phyloP scores from a whole-genome alignment of 179 eudicot species.

The Pouteria campechiana region DNA sequence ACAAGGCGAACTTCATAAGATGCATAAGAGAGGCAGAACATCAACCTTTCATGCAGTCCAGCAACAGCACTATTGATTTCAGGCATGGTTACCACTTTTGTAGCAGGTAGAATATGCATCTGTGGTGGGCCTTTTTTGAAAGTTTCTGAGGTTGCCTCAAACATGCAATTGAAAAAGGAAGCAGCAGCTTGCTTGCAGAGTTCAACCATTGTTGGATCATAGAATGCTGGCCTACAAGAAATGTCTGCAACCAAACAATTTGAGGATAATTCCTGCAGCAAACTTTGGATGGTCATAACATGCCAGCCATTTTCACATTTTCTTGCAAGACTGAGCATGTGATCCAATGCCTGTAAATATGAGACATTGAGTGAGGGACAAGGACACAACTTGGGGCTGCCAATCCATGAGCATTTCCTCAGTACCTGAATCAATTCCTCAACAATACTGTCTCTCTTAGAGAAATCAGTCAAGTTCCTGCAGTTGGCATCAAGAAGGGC shows the following conservation, averaged over 20 bases:
- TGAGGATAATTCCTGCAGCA: slow-evolving; percentile 55
- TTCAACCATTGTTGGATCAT: slow-evolving; percentile 69
- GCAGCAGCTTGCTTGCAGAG: slow-evolving; percentile 78
- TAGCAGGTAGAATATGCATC: slow-evolving; percentile 3
- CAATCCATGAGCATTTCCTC: slow-evolving; percentile 61
- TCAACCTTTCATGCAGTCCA: slow-evolving; percentile 35
- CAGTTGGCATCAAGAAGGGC: slow-evolving; percentile 77
- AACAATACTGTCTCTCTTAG: slow-evolving; percentile 48
- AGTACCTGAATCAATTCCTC: slow-evolving; percentile 50
- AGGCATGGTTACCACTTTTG: slow-evolving; percentile 10
- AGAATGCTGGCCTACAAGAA: slow-evolving; percentile 19
- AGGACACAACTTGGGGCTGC: slow-evolving; percentile 47
- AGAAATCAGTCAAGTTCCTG: slow-evolving; percentile 50
- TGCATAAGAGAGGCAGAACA: slow-evolving; percentile 48
- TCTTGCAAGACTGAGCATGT: slow-evolving; percentile 69
- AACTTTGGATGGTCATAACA: slow-evolving; percentile 26
- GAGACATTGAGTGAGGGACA: slow-evolving; percentile 63
- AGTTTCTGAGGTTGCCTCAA: slow-evolving; percentile 32
- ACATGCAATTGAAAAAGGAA: slow-evolving; percentile 65
- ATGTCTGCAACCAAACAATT: slow-evolving; percentile 47
- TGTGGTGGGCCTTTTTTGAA: slow-evolving; percentile 11
- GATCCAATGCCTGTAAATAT: slow-evolving; percentile 61
- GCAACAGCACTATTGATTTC: slow-evolving; percentile 14
- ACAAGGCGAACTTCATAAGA: slow-evolving; percentile 92
- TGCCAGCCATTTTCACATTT: slow-evolving; percentile 29